Percentiles rank a stretch among this genome's conserved stretches.
Conservation (phyloP, 2,329 filamentous ascomycete genomes). For the Apiospora marii region DNA sequence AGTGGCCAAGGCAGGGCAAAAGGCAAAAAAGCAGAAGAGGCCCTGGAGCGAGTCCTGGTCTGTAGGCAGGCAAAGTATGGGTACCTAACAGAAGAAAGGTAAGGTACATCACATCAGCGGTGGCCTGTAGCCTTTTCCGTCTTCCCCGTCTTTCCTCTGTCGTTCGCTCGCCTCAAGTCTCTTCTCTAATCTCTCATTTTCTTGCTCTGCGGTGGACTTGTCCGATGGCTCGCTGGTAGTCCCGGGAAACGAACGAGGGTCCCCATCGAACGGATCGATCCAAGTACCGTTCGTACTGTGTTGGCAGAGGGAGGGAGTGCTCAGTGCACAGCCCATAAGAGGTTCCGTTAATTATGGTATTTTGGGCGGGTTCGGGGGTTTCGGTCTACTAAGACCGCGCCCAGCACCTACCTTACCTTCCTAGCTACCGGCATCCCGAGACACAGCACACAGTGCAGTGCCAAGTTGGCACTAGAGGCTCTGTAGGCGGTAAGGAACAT, state of each 20-base stretch:
- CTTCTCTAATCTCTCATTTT: neutral
- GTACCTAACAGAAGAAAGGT: no score
- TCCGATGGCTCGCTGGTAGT: neutral
- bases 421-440: conserved; percentile 10
- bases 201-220: neutral
- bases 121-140: neutral
- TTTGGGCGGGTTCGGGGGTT: conserved; percentile 15
- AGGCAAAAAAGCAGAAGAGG: neutral
- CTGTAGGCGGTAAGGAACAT: neutral
- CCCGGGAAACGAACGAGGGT: neutral
- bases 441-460: neutral
- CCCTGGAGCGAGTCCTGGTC: neutral
- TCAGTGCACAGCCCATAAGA: neutral
- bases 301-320: neutral
- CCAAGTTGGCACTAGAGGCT: neutral
- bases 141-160: neutral
- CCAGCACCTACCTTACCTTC: conserved; percentile 1
- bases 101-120: no score
- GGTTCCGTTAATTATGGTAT: conserved; percentile 20
- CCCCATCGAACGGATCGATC: neutral
- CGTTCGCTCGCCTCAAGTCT: neutral
- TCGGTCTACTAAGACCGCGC: conserved; percentile 9
- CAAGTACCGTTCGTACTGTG: conserved; percentile 19
- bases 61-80: neutral
- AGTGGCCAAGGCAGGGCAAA: conserved; percentile 12